Conservation (phyloP, 257 asterid genomes). For the Nicotiana undulata region DNA sequence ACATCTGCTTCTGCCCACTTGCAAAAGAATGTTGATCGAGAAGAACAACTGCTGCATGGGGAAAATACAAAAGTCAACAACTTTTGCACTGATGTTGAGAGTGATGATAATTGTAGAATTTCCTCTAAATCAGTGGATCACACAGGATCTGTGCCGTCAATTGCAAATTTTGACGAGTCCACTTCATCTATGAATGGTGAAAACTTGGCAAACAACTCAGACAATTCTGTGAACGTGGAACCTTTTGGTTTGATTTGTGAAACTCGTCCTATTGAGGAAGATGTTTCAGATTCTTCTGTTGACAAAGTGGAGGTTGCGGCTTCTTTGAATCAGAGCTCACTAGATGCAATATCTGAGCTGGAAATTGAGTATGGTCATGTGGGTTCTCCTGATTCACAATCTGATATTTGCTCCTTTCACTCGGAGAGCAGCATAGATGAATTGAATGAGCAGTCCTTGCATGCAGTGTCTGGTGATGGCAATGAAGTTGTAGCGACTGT, state of each 20-base stretch:
- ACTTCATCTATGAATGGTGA: conserved; percentile 31
- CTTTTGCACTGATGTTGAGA: conserved; percentile 39
- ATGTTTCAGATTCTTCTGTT: conserved; percentile 21
- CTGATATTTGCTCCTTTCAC: conserved; percentile 48
- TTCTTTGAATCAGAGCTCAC: conserved; percentile 32
- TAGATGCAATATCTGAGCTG: conserved; percentile 47
- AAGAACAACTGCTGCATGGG: conserved; percentile 28
- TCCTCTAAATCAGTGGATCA: conserved; percentile 25
- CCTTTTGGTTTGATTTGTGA: conserved; percentile 25
- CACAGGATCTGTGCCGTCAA: conserved; percentile 22
- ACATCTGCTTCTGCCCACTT: conserved; percentile 19
- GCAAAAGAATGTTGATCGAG: conserved; percentile 36
- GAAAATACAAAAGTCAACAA: conserved; percentile 45
- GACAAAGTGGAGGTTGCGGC: conserved; percentile 39
- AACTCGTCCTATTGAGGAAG: conserved; percentile 35
- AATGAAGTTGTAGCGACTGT: conserved; percentile 18
- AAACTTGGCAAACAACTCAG: conserved; percentile 19
- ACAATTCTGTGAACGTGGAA: conserved; percentile 24
- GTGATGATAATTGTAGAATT: conserved; percentile 26
- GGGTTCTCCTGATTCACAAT: conserved; percentile 42
- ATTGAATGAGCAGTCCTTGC: conserved; percentile 30
- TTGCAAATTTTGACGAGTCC: conserved; percentile 36
- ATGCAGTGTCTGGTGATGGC: conserved; percentile 25
- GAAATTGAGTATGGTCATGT: conserved; percentile 48
- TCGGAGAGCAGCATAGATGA: conserved; percentile 50